These are phyloP conservation scores for Cordyceps pruinosa DNA, from an alignment of 2,329 filamentous ascomycete genomes.

Conservation along the genomic window DNA sequence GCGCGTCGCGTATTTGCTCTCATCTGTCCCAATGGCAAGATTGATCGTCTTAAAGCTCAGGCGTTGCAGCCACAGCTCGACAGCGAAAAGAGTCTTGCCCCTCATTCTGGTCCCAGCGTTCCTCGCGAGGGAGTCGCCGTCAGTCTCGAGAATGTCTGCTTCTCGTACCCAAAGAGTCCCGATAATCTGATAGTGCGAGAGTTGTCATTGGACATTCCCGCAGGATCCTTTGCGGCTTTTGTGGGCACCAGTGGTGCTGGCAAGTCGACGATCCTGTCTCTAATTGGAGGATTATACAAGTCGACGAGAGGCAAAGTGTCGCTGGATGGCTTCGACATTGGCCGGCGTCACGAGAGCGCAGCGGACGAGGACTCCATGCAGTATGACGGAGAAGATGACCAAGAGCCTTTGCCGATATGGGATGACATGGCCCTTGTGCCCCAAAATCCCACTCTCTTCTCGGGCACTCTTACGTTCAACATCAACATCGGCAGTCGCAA, in stretches of 20 bases:
- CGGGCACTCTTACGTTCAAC: slow-evolving; percentile 35
- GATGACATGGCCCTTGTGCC: slow-evolving; percentile 32
- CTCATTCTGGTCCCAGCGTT: background rate
- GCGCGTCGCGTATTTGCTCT: slow-evolving; percentile 38
- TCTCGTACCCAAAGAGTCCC: slow-evolving; percentile 13
- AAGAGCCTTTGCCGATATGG: slow-evolving; percentile 23
- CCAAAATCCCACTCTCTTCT: slow-evolving; percentile 35
- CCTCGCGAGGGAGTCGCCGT: background rate
- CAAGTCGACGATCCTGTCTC: slow-evolving; percentile 9
- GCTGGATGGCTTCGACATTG: slow-evolving; percentile 16
- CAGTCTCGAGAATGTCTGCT: slow-evolving; percentile 10
- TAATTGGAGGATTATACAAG: slow-evolving; percentile 10
- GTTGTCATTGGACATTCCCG: background rate
- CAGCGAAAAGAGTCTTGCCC: background rate
- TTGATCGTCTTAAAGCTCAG: background rate
- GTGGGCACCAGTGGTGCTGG: slow-evolving; percentile 10
- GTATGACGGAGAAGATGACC: background rate
- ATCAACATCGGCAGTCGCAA: slow-evolving; percentile 35
- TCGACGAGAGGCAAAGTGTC: background rate
- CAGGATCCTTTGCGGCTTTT: slow-evolving; percentile 6
- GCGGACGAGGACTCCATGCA: background rate
- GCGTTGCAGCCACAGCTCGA: slow-evolving; percentile 7
- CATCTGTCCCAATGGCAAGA: slow-evolving; percentile 15
- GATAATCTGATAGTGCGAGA: background rate
- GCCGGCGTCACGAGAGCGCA: background rate